Base-by-base conservation (phyloP, 257 asterid species). In the Phtheirospermum japonicum region DNA sequence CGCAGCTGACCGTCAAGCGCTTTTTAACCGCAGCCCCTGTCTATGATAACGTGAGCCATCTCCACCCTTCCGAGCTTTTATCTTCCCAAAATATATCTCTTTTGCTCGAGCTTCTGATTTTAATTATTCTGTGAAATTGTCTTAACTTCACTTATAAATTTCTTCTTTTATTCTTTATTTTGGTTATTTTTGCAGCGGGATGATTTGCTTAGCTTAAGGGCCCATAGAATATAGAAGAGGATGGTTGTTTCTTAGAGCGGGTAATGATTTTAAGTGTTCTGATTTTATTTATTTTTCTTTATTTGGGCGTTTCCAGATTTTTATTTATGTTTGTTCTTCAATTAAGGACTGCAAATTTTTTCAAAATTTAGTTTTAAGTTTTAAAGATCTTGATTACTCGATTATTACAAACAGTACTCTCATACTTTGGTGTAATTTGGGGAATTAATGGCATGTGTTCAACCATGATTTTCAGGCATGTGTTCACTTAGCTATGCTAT, bases 221-320 rank as follows among this genome's bases (percentile, higher is more conserved):
- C 78, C 62, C 97, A 89, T 55, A 77, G 94, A 66, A 79, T 87
- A 54, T 89, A 94, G 97, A 89, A 86, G 76, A 77, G 91, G 79
- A 89, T 89, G 97, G 70, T 80, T 53, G 88, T 89, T 76, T 84
- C 94, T n/a, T n/a, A n/a, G n/a, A n/a, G n/a, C n/a, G n/a, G n/a
- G n/a, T n/a, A n/a, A n/a, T n/a, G n/a, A n/a, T n/a, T n/a, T n/a
- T n/a, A n/a, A n/a, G n/a, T n/a, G n/a, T n/a, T n/a, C n/a, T n/a
- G n/a, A n/a, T n/a, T n/a, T n/a, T n/a, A n/a, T n/a, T n/a, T n/a
- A n/a, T n/a, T n/a, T n/a, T n/a, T n/a, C n/a, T n/a, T n/a, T n/a
- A n/a, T n/a, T n/a, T n/a, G n/a, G n/a, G n/a, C n/a, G n/a, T n/a
- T n/a, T n/a, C n/a, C n/a, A n/a, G n/a, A n/a, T n/a, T n/a, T n/a